Base-by-base conservation (phyloP, 371 early-diverging fungal genomes). In the Basidiobolus meristosporus region DNA sequence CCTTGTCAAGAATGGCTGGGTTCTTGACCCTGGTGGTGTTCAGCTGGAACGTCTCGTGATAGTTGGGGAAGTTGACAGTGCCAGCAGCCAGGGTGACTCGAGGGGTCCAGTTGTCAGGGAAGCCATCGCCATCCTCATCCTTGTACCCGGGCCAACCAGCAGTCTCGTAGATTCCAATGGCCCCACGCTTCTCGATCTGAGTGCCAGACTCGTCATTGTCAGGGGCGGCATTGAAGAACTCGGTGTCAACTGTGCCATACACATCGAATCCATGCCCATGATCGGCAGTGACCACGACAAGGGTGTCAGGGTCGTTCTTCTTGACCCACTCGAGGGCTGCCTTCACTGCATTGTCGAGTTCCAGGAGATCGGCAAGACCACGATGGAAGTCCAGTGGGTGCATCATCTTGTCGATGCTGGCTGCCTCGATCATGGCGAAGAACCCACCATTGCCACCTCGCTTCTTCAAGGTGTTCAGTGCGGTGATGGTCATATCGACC, bases 381-480 rank as follows among this genome's bases (percentile, higher is more conserved):
- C 80, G 72, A 43, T 74, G 62, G 45, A 66, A 80, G 56, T 80
- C 77, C 36, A 77, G 48, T n/a, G 68, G 59, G 47, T 80, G 77
- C 56, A 77, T 64, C 55, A 60, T 51, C 56, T 77, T 77, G 57
- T 80, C 81, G 40, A 77, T 62, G 21, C 73, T 68, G 34, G 77
- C 81, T 39, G 74, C 81, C 56, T 80, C 81, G 38, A 69, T 65
- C 77, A 80, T 70, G 49, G 77, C 51, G 60, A 74, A 80, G 59
- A 65, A 79, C 45, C 77, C 77, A 48, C 70, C 66, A 14, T 65
- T 54, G 50, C 71, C 73, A 51, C 68, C 63, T 46, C 72, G 68
- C 54, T 63, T 63, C 47, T 71, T 59, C 40, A 74, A 48, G 14
- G 63, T 59, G 21, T 67, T 65, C 31, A 70, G 54, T 29, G 75